Evolutionary conservation across 2,329 filamentous ascomycete genomes (phyloP), one percentile per base, ranked within the genome.

Genomic region (Talaromyces sp.): DNA sequence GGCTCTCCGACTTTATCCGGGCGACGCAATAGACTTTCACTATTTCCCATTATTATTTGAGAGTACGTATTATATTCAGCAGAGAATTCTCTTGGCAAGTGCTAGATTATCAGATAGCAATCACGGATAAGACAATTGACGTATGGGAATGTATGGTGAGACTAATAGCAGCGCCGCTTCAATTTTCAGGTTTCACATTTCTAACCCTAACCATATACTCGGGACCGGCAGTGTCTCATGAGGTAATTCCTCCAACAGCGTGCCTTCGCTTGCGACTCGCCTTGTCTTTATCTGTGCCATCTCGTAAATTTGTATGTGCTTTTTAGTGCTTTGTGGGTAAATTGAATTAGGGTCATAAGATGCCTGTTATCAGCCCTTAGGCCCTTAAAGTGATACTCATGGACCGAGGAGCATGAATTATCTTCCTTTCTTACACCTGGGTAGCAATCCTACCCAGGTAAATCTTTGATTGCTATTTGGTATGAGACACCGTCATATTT

Each of bases 151-250:
- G 9, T 13, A 52, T 58, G 61, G 54, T 47, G 61, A 56, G 37
- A 52, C 50, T 49, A 47, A 33, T 45, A 19, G 16, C 37, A 16
- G 10, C 52, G 33, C 33, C 33, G 33, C 54, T 31, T 6, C 27
- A 31, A 31, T 31, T 31, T 31, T 56, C n/a, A 14, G 6, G 39
- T 57, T 47, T 24, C 37, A 47, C n/a, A 37, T 37, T 31, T 43
- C 56, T 33, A 59, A 59, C 56, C 56, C 37, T 59, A 59, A 45
- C 16, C 16, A 39, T 37, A 43, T 31, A 59, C 39, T 31, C 33
- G 37, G 37, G 24, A 59, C 56, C 14, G 13, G 37, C 14, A 45
- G 8, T 45, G 56, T 59, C 56, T 59, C 56, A 59, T 33, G 35
- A 24, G 6, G 19, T 37, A 24, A 8, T 14, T 39, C 52, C 52